phyloP scores from a whole-genome alignment of 257 asterid species.

The Petunia secreta region DNA sequence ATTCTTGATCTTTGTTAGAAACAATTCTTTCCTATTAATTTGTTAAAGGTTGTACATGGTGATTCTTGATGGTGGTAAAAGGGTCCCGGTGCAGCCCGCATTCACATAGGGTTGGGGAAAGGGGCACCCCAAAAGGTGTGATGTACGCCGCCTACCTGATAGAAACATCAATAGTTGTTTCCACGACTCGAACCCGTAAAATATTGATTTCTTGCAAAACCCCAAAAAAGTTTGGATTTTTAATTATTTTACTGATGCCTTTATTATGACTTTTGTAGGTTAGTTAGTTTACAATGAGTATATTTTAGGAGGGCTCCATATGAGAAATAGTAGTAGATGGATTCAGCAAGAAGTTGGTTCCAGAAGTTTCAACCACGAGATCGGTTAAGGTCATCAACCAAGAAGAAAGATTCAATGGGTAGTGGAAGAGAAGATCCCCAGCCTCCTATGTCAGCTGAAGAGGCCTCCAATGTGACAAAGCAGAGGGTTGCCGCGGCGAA shows the following conservation, averaged over 20 bases:
- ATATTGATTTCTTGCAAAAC: not conserved
- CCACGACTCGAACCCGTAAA: no score
- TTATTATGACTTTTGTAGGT: conserved; percentile 32
- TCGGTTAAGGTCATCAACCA: conserved; percentile 63
- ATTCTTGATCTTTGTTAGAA: conserved; percentile 4
- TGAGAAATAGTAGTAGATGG: conserved; percentile 54
- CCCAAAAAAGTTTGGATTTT: not conserved
- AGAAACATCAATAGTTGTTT: no score
- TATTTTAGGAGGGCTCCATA: conserved; percentile 31
- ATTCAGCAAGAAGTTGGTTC: conserved; percentile 88
- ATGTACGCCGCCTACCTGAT: no score
- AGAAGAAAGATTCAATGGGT: conserved; percentile 71
- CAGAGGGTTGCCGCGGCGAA: conserved; percentile 96
- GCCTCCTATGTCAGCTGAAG: conserved; percentile 58
- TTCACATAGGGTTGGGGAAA: no score
- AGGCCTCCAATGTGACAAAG: conserved; percentile 87
- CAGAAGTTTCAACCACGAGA: conserved; percentile 82
- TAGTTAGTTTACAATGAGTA: conserved; percentile 44
- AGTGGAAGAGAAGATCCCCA: conserved; percentile 71
- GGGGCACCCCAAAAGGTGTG: no score
- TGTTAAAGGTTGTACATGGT: not conserved
- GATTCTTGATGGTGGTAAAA: not conserved
- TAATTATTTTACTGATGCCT: not conserved
- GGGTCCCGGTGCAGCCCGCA: no score
- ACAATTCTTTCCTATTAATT: not conserved